These are phyloP conservation scores for Diutina pseudorugosa DNA, from an alignment of 1,139 yeast genomes.

Conservation along the genomic window DNA sequence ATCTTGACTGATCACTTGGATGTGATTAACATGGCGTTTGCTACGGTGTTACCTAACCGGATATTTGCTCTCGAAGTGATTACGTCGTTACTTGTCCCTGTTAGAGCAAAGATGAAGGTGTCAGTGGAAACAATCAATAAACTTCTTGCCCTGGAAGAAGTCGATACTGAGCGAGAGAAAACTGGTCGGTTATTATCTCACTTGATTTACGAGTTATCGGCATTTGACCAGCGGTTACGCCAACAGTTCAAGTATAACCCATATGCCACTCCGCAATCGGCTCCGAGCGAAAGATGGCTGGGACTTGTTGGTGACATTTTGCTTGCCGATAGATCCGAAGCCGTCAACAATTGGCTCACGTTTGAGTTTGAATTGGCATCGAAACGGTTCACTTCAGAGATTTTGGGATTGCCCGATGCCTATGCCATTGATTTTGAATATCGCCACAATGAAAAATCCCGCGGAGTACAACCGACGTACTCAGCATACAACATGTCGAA, in stretches of 20 bases:
- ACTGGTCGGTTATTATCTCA: slow-evolving; percentile 46
- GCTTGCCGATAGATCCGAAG: slow-evolving; percentile 23
- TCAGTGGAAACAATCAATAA: slow-evolving; percentile 17
- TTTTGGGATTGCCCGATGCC: slow-evolving; percentile 40
- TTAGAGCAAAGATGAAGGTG: slow-evolving; percentile 21
- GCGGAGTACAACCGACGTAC: slow-evolving; percentile 44
- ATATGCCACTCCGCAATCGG: slow-evolving; percentile 16
- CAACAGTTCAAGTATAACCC: slow-evolving; percentile 47
- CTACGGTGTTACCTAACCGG: slow-evolving; percentile 13
- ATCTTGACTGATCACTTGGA: slow-evolving; percentile 34
- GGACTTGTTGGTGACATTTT: slow-evolving; percentile 51
- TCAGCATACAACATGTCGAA: slow-evolving; percentile 53
- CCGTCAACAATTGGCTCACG: slow-evolving; percentile 45
- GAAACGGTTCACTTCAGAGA: slow-evolving; percentile 42
- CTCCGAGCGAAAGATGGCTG: slow-evolving; percentile 33
- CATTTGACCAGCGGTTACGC: slow-evolving; percentile 45
- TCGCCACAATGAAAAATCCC: slow-evolving; percentile 13
- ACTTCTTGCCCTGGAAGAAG: slow-evolving; percentile 8
- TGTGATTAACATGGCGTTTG: slow-evolving; percentile 15
- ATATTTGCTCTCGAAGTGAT: slow-evolving; percentile 40
- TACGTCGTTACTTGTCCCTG: slow-evolving; percentile 37
- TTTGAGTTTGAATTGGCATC: slow-evolving; percentile 50
- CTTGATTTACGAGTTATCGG: slow-evolving; percentile 43
- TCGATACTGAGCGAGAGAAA: slow-evolving; percentile 18
- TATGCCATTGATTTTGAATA: slow-evolving; percentile 53